A percentile compares a stretch with the other conserved stretches of the same genome.
Evolutionary conservation across 176 grass and related monocot genomes (phyloP).

Genomic region (Aegilops umbellulata): DNA sequence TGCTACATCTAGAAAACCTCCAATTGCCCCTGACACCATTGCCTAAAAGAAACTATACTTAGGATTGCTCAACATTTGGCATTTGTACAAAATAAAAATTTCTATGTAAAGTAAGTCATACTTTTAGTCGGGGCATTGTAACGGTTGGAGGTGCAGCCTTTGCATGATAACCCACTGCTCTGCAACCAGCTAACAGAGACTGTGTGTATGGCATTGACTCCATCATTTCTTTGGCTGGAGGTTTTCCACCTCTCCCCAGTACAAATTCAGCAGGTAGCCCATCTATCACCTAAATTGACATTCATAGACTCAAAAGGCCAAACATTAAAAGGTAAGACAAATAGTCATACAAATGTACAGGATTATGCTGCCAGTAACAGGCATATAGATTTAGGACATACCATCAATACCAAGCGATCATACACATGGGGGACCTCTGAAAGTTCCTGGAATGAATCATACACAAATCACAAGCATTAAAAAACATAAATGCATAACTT

Average conservation of each 20-base stretch:
- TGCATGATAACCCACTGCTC: constrained; percentile 76
- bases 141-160: constrained; percentile 98
- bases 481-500: not conserved
- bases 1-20: constrained; percentile 95
- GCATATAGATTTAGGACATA: constrained; percentile 38
- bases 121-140: constrained; percentile 92
- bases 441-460: constrained; percentile 50
- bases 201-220: constrained; percentile 89
- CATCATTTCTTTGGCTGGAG: constrained; percentile 60
- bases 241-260: constrained; percentile 60
- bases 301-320: constrained; percentile 34
- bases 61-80: not conserved
- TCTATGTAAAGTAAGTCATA: constrained; percentile 21
- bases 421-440: constrained; percentile 63
- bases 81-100: not conserved
- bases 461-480: not conserved
- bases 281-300: constrained; percentile 90
- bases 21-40: constrained; percentile 92
- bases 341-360: not conserved
- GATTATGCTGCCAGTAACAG: constrained; percentile 14
- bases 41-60: constrained; percentile 45
- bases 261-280: constrained; percentile 93
- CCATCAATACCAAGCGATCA: constrained; percentile 86
- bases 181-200: constrained; percentile 62
- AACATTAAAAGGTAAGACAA: constrained; percentile 7